phyloP scores from a whole-genome alignment of 2,329 filamentous ascomycete genomes.

The Cladosporium oxysporum region DNA sequence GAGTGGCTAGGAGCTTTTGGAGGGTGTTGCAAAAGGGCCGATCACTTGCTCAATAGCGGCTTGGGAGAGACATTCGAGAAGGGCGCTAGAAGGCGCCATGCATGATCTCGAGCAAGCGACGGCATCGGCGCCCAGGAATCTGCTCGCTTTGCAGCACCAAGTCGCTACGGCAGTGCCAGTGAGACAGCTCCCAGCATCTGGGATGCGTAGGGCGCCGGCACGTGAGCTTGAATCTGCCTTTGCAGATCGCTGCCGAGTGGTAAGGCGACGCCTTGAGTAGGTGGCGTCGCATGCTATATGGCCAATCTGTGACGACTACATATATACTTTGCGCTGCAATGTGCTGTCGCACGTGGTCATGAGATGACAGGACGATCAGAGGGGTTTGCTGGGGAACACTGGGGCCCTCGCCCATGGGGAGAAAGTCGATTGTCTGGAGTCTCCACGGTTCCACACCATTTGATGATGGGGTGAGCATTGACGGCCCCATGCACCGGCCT shows the following conservation, averaged over 20 bases:
- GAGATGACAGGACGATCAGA: not conserved
- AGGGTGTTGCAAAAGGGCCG: constrained; percentile 17
- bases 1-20: not conserved
- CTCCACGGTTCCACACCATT: constrained; percentile 11
- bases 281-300: constrained; percentile 2
- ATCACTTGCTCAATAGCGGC: constrained; percentile 11
- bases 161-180: not conserved
- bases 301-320: constrained; percentile 9
- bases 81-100: constrained; percentile 12
- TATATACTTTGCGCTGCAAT: not conserved
- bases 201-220: constrained; percentile 8
- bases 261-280: constrained; percentile 11
- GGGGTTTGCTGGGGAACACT: not conserved
- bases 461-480: constrained; percentile 18
- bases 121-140: constrained; percentile 3
- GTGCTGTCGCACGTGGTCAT: constrained; percentile 2
- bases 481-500: not conserved
- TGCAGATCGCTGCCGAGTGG: not conserved
- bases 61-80: constrained; percentile 12
- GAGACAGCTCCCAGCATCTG: constrained; percentile 2
- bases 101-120: constrained; percentile 10
- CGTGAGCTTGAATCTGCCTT: constrained; percentile 16
- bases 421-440: constrained; percentile 4
- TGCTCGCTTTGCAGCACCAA: not conserved
- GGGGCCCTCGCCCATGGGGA: constrained; percentile 9